These are phyloP conservation scores for Pythium apleroticum DNA, from an alignment of 352 stramenopile genomes.

Conservation along the genomic window DNA sequence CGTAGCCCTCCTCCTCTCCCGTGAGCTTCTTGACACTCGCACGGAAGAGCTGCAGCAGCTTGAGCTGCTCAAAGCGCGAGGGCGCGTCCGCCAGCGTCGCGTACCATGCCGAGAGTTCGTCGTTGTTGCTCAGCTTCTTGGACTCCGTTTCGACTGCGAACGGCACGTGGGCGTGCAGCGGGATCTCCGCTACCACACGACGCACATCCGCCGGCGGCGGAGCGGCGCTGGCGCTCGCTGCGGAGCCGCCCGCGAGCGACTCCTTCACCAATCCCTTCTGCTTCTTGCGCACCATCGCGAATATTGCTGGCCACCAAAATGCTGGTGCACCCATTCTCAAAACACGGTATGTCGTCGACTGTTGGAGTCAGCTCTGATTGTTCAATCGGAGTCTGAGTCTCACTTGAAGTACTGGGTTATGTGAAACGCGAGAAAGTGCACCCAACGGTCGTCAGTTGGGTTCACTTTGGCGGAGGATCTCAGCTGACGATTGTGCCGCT, in stretches of 20 bases:
- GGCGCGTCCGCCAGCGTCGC: conserved; percentile 30
- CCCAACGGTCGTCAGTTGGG: neutral
- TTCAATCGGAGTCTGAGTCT: neutral
- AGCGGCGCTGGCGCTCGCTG: conserved; percentile 6
- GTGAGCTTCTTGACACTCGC: conserved; percentile 46
- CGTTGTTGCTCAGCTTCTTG: conserved; percentile 23
- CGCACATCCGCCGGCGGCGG: conserved; percentile 41
- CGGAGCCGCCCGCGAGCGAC: conserved; percentile 26
- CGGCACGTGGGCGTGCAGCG: conserved; percentile 38
- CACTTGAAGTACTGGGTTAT: neutral
- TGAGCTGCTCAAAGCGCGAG: conserved; percentile 69
- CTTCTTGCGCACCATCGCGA: conserved; percentile 79
- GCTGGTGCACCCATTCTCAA: neutral
- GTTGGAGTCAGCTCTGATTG: neutral
- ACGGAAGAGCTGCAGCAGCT: conserved; percentile 69
- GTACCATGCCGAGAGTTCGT: conserved; percentile 47
- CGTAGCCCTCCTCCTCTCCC: conserved; percentile 23
- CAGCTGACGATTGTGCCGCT: neutral
- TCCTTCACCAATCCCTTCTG: conserved; percentile 72
- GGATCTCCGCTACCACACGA: conserved; percentile 26
- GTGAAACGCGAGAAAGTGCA: neutral
- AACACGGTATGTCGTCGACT: neutral
- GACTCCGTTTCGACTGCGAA: conserved; percentile 31
- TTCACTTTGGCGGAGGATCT: neutral
- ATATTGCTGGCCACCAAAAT: neutral